Percentiles rank a stretch among this genome's conserved stretches.
These are phyloP conservation scores for Venturia asperata DNA, from an alignment of 2,329 filamentous ascomycete species.

Conservation along the genomic window DNA sequence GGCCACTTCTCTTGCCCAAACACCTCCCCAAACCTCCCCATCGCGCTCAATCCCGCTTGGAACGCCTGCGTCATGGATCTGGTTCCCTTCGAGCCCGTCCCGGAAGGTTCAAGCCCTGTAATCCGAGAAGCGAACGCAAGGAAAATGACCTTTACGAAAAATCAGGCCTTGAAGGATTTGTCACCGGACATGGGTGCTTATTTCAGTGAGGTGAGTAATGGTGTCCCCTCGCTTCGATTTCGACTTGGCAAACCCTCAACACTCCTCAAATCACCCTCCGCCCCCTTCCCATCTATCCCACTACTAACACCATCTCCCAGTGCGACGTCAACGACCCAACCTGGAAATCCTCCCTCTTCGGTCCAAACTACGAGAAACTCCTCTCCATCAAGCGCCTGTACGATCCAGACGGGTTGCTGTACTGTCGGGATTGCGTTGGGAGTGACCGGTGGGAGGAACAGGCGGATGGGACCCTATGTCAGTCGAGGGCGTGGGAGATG, in stretches of 20 bases:
- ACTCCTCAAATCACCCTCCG: no score
- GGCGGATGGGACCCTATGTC: slow-evolving; percentile 18
- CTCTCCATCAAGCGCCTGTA: slow-evolving; percentile 29
- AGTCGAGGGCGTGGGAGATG: slow-evolving; percentile 10
- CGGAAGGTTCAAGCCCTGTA: background rate
- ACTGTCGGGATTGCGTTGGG: slow-evolving; percentile 18
- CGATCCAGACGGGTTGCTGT: slow-evolving; percentile 32
- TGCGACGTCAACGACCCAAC: slow-evolving; percentile 26
- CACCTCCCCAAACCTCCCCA: background rate
- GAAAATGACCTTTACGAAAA: slow-evolving; percentile 3
- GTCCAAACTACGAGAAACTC: slow-evolving; percentile 30
- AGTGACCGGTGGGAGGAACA: slow-evolving; percentile 18
- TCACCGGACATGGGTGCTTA: slow-evolving; percentile 16
- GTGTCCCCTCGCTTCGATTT: background rate
- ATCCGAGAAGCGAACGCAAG: background rate
- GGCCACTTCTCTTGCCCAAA: slow-evolving; percentile 13
- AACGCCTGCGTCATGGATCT: slow-evolving; percentile 14
- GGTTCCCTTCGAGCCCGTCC: background rate
- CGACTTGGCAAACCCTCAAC: background rate
- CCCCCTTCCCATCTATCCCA: background rate
- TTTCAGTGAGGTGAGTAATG: slow-evolving; percentile 15
- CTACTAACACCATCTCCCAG: background rate
- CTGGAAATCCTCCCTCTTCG: slow-evolving; percentile 33
- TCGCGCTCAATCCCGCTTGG: slow-evolving; percentile 16
- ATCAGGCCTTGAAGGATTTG: slow-evolving; percentile 13